Conservation (phyloP, 306 rosid species). For the Rosa persica region DNA sequence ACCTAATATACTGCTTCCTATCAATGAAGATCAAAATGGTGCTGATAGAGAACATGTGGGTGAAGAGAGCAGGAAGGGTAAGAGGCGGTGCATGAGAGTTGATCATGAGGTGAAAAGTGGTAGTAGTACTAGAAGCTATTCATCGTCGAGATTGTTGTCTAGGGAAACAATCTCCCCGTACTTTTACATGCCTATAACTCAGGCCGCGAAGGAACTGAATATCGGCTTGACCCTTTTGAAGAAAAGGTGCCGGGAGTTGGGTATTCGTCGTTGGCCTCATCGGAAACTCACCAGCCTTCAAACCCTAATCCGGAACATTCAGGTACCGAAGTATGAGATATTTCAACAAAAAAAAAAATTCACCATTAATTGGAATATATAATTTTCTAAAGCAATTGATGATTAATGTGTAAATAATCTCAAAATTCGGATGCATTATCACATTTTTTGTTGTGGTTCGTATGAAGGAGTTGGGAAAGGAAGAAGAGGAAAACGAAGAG, state of each 20-base stretch:
- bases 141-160: slow-evolving; percentile 37
- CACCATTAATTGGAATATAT: background rate
- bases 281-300: slow-evolving; percentile 81
- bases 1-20: background rate
- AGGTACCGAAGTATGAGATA: slow-evolving; percentile 33
- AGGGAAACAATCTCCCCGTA: slow-evolving; percentile 51
- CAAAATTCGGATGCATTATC: background rate
- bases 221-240: slow-evolving; percentile 78
- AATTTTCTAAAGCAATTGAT: background rate
- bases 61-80: slow-evolving; percentile 3
- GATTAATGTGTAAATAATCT: too few species aligned
- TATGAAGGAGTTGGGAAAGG: slow-evolving; percentile 52
- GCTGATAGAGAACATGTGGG: background rate
- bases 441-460: background rate
- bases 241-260: slow-evolving; percentile 82
- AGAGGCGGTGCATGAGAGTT: background rate
- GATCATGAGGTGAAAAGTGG: slow-evolving; percentile 27
- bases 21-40: slow-evolving; percentile 16
- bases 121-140: background rate
- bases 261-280: slow-evolving; percentile 89
- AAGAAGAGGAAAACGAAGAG: slow-evolving; percentile 35
- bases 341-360: too few species aligned
- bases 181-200: slow-evolving; percentile 79
- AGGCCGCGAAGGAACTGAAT: slow-evolving; percentile 74
- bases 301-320: slow-evolving; percentile 63